phyloP scores from a whole-genome alignment of 1,284 basidiomycete species.

The Tremellales sp. region DNA sequence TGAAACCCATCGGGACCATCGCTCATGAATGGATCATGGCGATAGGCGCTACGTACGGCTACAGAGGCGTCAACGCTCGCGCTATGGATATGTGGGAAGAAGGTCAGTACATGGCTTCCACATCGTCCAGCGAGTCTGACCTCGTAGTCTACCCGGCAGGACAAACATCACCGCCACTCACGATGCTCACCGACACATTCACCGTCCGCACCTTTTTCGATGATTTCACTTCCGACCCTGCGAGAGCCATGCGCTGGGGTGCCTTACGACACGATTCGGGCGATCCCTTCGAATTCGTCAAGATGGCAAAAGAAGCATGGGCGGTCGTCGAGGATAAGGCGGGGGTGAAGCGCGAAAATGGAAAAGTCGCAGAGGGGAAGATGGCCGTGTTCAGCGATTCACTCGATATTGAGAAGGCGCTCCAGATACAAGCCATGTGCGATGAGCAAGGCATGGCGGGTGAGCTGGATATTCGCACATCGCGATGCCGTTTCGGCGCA shows the following conservation, averaged over 20 bases:
- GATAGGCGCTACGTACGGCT: constrained; percentile 75
- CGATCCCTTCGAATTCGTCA: constrained; percentile 73
- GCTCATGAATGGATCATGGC: constrained; percentile 98
- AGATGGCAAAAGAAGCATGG: constrained; percentile 64
- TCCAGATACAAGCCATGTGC: constrained; percentile 66
- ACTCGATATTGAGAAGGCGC: constrained; percentile 65
- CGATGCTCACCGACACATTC: constrained; percentile 90
- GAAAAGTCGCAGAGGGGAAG: constrained; percentile 65
- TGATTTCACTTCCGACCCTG: constrained; percentile 62
- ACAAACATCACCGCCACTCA: constrained; percentile 52
- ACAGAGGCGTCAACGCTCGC: constrained; percentile 65
- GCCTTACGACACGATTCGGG: constrained; percentile 90
- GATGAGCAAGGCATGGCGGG: constrained; percentile 69
- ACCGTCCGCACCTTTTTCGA: constrained; percentile 76
- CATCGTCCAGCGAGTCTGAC: not conserved
- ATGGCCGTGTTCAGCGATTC: constrained; percentile 77
- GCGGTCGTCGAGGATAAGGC: constrained; percentile 23
- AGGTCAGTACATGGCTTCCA: constrained; percentile 37
- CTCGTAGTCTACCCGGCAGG: constrained; percentile 57
- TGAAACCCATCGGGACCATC: constrained; percentile 75
- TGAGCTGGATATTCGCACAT: constrained; percentile 39
- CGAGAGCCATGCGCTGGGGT: constrained; percentile 65
- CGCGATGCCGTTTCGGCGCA: not conserved
- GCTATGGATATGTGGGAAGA: constrained; percentile 82
- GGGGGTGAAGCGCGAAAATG: constrained; percentile 49